Evolutionary conservation across 2,329 filamentous ascomycete genomes (phyloP), one percentile per base, ranked within the genome.

Genomic region (Pezicula radicicola): DNA sequence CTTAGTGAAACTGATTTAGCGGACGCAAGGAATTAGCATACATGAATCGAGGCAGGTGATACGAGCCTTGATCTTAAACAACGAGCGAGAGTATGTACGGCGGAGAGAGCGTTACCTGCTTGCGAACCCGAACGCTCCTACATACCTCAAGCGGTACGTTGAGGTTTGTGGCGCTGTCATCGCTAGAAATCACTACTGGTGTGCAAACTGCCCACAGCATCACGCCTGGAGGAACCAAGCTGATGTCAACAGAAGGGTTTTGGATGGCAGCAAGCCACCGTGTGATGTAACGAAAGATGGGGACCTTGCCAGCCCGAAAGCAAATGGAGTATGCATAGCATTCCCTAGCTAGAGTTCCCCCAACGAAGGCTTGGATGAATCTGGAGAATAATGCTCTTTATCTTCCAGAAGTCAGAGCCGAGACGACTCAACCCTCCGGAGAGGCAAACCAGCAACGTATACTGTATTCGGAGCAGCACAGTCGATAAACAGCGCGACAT

Each of bases 351-450:
- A n/a, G n/a, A n/a, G n/a, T n/a, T n/a, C n/a, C n/a, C n/a, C n/a
- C n/a, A n/a, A n/a, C n/a, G n/a, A n/a, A n/a, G n/a, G n/a, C n/a
- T n/a, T n/a, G n/a, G n/a, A n/a, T n/a, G n/a, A n/a, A n/a, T n/a
- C n/a, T n/a, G n/a, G n/a, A n/a, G n/a, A n/a, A 41, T 16, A 41
- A 41, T 18, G 10, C 39, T 18, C 18, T 16, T 41, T 18, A 12
- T 10, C 8, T 41, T 8, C 39, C 73, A 4, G 70, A 71, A 46
- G 70, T n/a, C n/a, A 73, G 53, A 60, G 72, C 13, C 57, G 72
- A 51, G 70, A 72, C 46, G 51, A 55, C 2, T 71, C 70, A 0
- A 27, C 49, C 2, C 55, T 69, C 2, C 61, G 70, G 1, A 59
- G 69, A 5, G 67, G 66, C 3, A 59, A 57, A 13, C 67, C 69